These are phyloP conservation scores for Coemansia sp. DNA, from an alignment of 192 early-diverging fungal species.

Conservation along the genomic window DNA sequence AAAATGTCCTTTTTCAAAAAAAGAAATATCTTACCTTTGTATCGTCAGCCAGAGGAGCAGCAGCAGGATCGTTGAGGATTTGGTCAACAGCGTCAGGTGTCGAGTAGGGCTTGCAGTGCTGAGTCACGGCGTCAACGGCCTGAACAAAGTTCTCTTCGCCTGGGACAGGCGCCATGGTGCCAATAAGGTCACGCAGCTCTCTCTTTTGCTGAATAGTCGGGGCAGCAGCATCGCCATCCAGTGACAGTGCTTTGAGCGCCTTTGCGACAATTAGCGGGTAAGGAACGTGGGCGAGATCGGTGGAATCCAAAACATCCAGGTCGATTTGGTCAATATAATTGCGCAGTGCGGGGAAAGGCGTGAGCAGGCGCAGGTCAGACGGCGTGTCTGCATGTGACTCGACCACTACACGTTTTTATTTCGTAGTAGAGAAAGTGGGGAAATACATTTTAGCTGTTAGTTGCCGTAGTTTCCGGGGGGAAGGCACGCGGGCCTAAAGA, in stretches of 20 bases:
- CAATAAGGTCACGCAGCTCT: constrained; percentile 68
- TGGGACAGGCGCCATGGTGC: constrained; percentile 58
- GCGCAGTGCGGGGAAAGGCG: constrained; percentile 76
- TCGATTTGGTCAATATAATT: constrained; percentile 70
- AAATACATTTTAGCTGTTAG: background rate
- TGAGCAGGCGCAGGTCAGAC: constrained; percentile 81
- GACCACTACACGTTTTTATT: constrained; percentile 65
- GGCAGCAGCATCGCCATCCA: constrained; percentile 39
- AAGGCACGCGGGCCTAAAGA: background rate
- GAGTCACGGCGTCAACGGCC: constrained; percentile 66
- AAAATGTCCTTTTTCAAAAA: background rate
- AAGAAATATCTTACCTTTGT: constrained; percentile 32
- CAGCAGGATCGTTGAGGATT: constrained; percentile 46
- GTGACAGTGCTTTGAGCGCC: constrained; percentile 79
- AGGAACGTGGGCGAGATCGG: constrained; percentile 83
- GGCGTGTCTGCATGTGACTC: constrained; percentile 85
- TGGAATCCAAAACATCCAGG: constrained; percentile 66
- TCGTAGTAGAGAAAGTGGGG: background rate
- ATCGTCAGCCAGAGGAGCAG: constrained; percentile 15
- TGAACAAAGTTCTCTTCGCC: constrained; percentile 93
- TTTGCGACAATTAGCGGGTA: constrained; percentile 83
- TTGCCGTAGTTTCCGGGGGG: background rate
- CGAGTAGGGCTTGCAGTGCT: constrained; percentile 67
- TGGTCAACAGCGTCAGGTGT: constrained; percentile 24
- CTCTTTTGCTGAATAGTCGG: constrained; percentile 66